A percentile compares a stretch with the other conserved stretches of the same genome.
These are phyloP conservation scores for Talaromyces liani DNA, from an alignment of 495 filamentous ascomycete species.

Conservation along the genomic window DNA sequence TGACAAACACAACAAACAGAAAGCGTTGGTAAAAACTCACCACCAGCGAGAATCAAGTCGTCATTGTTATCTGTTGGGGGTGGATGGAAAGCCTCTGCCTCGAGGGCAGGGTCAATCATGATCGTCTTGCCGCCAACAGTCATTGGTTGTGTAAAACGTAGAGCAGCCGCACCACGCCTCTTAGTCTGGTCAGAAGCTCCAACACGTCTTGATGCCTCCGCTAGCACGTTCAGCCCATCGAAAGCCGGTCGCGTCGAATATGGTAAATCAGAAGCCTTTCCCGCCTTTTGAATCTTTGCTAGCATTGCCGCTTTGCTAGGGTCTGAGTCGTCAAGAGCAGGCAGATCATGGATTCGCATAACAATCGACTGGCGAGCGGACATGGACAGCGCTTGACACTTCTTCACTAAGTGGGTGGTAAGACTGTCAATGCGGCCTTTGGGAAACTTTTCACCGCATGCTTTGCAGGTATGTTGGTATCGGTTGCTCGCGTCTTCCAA, in stretches of 20 bases:
- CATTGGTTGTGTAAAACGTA: slow-evolving; percentile 34
- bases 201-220: slow-evolving; percentile 72
- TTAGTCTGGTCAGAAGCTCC: slow-evolving; percentile 41
- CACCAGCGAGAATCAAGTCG: slow-evolving; percentile 6
- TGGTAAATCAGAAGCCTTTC: slow-evolving; percentile 31
- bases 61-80: slow-evolving; percentile 12
- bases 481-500: slow-evolving; percentile 78
- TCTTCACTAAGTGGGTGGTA: slow-evolving; percentile 69
- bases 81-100: slow-evolving; percentile 35
- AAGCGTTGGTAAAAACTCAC: neutral
- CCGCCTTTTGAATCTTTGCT: slow-evolving; percentile 28
- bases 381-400: slow-evolving; percentile 65
- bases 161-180: slow-evolving; percentile 21
- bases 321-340: slow-evolving; percentile 30
- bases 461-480: slow-evolving; percentile 81
- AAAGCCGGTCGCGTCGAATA: slow-evolving; percentile 49
- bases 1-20: neutral
- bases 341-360: slow-evolving; percentile 47
- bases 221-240: slow-evolving; percentile 70
- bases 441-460: slow-evolving; percentile 75
- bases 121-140: slow-evolving; percentile 42
- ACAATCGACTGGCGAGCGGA: slow-evolving; percentile 59
- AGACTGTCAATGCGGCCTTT: slow-evolving; percentile 79
- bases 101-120: slow-evolving; percentile 39
- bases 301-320: slow-evolving; percentile 28